phyloP scores from a whole-genome alignment of 805 yeast species.

The Lipomyces orientalis region DNA sequence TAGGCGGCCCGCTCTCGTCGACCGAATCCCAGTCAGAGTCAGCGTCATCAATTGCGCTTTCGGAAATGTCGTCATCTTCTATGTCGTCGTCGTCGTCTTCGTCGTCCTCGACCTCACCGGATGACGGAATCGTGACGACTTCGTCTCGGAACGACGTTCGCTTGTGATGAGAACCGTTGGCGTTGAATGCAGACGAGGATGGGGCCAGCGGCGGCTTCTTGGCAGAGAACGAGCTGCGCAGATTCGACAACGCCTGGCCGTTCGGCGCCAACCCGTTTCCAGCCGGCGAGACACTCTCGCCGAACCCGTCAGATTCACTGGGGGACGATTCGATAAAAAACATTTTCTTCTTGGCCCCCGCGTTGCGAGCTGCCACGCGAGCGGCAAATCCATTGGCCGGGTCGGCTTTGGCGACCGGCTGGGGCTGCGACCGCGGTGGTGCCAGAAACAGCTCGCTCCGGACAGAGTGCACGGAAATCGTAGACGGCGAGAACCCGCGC shows the following conservation, averaged over 20 bases:
- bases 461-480: slow-evolving; percentile 44
- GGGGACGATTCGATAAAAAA: slow-evolving; percentile 50
- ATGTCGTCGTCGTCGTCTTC: slow-evolving; percentile 32
- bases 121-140: slow-evolving; percentile 29
- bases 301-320: slow-evolving; percentile 45
- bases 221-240: slow-evolving; percentile 19
- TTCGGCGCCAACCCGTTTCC: slow-evolving; percentile 6
- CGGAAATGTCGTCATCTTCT: slow-evolving; percentile 32
- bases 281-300: slow-evolving; percentile 37
- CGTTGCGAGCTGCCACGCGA: not conserved
- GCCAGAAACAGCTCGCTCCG: slow-evolving; percentile 31
- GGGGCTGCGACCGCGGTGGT: slow-evolving; percentile 12
- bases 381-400: slow-evolving; percentile 1
- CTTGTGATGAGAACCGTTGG: slow-evolving; percentile 17
- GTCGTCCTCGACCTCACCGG: slow-evolving; percentile 12
- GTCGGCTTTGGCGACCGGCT: slow-evolving; percentile 7
- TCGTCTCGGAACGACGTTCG: slow-evolving; percentile 33
- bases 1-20: slow-evolving; percentile 44
- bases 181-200: not conserved
- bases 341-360: slow-evolving; percentile 41
- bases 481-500: slow-evolving; percentile 49
- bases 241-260: slow-evolving; percentile 12
- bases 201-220: slow-evolving; percentile 11
- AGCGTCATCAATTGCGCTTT: slow-evolving; percentile 41
- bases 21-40: slow-evolving; percentile 50